Conservation (phyloP, 202 grass and related monocot genomes). For the Cymbopogon flexuosus region DNA sequence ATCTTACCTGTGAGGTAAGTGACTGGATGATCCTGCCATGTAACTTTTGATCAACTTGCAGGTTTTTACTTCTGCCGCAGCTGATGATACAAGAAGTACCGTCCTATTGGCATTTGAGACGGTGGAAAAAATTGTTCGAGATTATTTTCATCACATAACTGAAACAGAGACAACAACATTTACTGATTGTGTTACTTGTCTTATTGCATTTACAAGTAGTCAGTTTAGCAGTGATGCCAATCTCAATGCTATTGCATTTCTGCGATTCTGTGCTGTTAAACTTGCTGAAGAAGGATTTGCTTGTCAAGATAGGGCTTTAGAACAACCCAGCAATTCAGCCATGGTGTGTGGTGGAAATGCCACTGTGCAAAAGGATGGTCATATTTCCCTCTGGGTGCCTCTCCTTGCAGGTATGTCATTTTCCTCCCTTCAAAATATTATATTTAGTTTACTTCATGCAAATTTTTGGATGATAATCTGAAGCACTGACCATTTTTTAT, state of each 20-base stretch:
- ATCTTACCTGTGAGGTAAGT: conserved; percentile 10
- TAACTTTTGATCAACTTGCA: conserved; percentile 37
- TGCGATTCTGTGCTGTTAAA: conserved; percentile 93
- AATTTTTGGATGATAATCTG: conserved; percentile 10
- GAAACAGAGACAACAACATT: conserved; percentile 90
- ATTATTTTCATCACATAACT: conserved; percentile 94
- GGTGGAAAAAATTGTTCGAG: conserved; percentile 89
- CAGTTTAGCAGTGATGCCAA: conserved; percentile 91
- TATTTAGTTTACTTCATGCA: conserved; percentile 8
- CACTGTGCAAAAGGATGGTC: conserved; percentile 56
- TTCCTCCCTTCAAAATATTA: neutral
- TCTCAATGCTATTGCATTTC: conserved; percentile 94
- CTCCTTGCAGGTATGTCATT: conserved; percentile 60
- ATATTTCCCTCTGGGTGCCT: conserved; percentile 83
- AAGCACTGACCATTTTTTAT: conserved; percentile 13
- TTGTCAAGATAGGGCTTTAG: conserved; percentile 48
- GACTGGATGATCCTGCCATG: neutral
- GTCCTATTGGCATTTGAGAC: conserved; percentile 94
- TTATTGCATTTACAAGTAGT: conserved; percentile 86
- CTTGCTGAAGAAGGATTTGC: conserved; percentile 83
- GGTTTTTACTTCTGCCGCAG: conserved; percentile 81
- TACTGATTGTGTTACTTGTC: conserved; percentile 89
- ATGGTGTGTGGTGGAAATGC: conserved; percentile 44
- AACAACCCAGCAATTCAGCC: conserved; percentile 40
- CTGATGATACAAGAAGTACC: conserved; percentile 73